phyloP scores from a whole-genome alignment of 805 yeast genomes.

The Monosporozyma aquatica region DNA sequence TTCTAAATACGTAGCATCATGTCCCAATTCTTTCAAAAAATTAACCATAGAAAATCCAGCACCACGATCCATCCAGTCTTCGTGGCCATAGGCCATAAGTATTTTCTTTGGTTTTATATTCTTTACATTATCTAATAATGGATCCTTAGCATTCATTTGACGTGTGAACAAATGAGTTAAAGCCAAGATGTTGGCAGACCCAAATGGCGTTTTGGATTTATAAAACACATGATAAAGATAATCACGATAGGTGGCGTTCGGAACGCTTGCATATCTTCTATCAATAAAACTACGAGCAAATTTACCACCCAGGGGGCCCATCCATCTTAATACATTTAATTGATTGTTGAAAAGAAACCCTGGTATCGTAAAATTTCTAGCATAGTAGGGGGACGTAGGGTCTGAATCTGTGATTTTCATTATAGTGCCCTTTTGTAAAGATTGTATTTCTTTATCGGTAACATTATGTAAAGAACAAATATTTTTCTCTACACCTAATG shows the following conservation, averaged over 20 bases:
- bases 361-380: conserved; percentile 26
- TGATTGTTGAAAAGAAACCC: conserved; percentile 28
- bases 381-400: conserved; percentile 34
- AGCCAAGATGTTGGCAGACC: conserved; percentile 16
- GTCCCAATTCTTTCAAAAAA: conserved; percentile 9
- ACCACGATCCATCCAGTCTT: conserved; percentile 61
- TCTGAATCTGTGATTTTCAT: conserved; percentile 31
- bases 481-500: conserved; percentile 70
- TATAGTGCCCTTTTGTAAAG: conserved; percentile 9
- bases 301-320: conserved; percentile 36
- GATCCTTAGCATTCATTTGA: conserved; percentile 48
- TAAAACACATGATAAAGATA: conserved; percentile 19
- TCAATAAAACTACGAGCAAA: conserved; percentile 29
- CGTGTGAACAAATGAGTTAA: conserved; percentile 26
- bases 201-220: conserved; percentile 9
- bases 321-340: conserved; percentile 40
- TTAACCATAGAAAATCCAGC: conserved; percentile 36
- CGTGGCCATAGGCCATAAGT: conserved; percentile 50
- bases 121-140: conserved; percentile 50
- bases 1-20: conserved; percentile 12
- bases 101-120: conserved; percentile 31
- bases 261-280: conserved; percentile 25
- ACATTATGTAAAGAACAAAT: conserved; percentile 45
- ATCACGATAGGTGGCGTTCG: conserved; percentile 20
- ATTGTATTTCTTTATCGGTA: background rate